phyloP scores from a whole-genome alignment of 148 eudicot genomes.

The Vaccinium myrtillus region DNA sequence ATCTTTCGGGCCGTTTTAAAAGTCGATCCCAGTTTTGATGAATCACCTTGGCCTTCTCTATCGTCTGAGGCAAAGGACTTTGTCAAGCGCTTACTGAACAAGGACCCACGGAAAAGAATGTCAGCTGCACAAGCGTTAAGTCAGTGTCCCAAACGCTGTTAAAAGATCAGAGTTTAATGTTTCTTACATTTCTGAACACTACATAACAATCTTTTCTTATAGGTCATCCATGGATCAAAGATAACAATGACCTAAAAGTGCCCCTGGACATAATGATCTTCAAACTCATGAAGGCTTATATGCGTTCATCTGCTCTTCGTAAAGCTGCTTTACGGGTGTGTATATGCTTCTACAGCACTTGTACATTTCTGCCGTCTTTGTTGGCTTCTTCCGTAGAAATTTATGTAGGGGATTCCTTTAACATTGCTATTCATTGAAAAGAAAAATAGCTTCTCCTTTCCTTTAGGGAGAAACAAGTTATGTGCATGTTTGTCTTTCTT shows the following conservation, averaged over 20 bases:
- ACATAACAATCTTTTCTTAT: constrained; percentile 19
- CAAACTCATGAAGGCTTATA: constrained; percentile 70
- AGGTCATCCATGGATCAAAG: constrained; percentile 92
- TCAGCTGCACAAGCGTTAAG: constrained; percentile 50
- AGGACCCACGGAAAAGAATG: constrained; percentile 47
- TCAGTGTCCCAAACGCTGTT: constrained; percentile 23
- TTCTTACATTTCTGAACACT: not conserved
- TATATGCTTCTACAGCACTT: not conserved
- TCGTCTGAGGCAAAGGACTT: constrained; percentile 47
- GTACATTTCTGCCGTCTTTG: not conserved
- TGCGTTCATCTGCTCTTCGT: constrained; percentile 81
- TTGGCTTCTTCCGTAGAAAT: not conserved
- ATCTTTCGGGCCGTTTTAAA: constrained; percentile 50
- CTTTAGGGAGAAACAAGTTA: not conserved
- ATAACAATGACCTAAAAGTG: constrained; percentile 45
- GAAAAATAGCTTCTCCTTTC: not conserved
- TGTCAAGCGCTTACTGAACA: constrained; percentile 43
- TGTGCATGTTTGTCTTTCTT: not conserved
- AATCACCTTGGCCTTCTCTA: constrained; percentile 50
- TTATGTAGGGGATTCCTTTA: not conserved
- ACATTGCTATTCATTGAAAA: not conserved
- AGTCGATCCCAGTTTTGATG: constrained; percentile 50
- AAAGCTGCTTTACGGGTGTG: constrained; percentile 76
- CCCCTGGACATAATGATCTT: constrained; percentile 71
- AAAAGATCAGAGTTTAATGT: not conserved